These are phyloP conservation scores for Penicillium coffeae DNA, from an alignment of 495 filamentous ascomycete species.

Conservation along the genomic window DNA sequence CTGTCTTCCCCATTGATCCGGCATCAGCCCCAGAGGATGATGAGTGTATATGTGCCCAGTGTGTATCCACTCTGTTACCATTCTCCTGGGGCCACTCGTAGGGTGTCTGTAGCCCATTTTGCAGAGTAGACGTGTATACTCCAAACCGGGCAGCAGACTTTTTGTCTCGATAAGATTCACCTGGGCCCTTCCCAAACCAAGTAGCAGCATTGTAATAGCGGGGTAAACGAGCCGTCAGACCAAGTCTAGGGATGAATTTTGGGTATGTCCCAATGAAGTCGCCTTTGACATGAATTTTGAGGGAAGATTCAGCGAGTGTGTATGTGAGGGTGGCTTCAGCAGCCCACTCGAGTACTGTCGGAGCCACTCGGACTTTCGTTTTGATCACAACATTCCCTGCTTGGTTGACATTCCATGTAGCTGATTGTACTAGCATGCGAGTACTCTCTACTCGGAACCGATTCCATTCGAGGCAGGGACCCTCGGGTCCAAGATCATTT, in stretches of 20 bases:
- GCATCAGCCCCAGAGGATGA: not conserved
- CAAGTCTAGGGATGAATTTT: slow-evolving; percentile 52
- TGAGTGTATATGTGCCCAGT: slow-evolving; percentile 34
- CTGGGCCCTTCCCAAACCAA: slow-evolving; percentile 62
- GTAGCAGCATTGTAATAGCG: slow-evolving; percentile 32
- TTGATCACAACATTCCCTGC: slow-evolving; percentile 5
- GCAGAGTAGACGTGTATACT: slow-evolving; percentile 37
- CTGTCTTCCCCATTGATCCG: not conserved
- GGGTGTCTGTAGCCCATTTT: slow-evolving; percentile 44
- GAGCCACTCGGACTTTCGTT: slow-evolving; percentile 48
- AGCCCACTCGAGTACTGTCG: slow-evolving; percentile 56
- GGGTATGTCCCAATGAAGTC: slow-evolving; percentile 25
- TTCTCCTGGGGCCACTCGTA: slow-evolving; percentile 65
- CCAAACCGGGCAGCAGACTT: slow-evolving; percentile 52
- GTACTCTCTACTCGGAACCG: slow-evolving; percentile 28
- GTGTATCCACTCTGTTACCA: slow-evolving; percentile 56
- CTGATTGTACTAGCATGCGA: slow-evolving; percentile 41
- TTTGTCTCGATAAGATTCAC: slow-evolving; percentile 61
- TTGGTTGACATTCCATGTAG: slow-evolving; percentile 28
- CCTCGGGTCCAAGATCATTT: slow-evolving; percentile 51
- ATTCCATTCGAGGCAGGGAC: slow-evolving; percentile 20
- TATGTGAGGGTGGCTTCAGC: slow-evolving; percentile 47
- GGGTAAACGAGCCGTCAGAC: slow-evolving; percentile 47
- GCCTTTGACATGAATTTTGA: not conserved
- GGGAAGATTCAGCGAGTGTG: slow-evolving; percentile 9